Conservation (phyloP, 2,329 filamentous ascomycete species). For the Neopestalotiopsis clavispora region DNA sequence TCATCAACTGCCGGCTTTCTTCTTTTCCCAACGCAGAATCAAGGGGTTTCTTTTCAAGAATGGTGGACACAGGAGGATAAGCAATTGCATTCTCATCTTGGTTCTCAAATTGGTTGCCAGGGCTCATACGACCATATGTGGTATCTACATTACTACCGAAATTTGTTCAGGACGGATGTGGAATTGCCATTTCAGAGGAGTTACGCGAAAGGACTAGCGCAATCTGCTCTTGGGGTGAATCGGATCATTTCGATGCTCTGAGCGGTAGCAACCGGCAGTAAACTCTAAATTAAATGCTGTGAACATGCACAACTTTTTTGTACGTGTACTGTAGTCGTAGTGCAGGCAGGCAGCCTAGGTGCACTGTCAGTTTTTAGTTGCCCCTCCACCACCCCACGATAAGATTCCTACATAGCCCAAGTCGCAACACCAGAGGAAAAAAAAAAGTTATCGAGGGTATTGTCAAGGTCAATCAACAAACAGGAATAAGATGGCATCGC, state of each 20-base stretch:
- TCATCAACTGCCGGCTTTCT: background rate
- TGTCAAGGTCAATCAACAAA: background rate
- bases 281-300: background rate
- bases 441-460: background rate
- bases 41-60: background rate
- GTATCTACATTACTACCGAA: background rate
- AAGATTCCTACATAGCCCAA: background rate
- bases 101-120: background rate
- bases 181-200: background rate
- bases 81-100: background rate
- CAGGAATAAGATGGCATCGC: conserved; percentile 24
- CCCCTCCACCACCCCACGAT: conserved; percentile 13
- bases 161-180: background rate
- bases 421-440: background rate
- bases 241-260: background rate
- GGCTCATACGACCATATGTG: background rate
- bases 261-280: conserved; percentile 6
- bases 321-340: background rate
- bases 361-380: background rate
- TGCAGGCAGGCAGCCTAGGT: no score
- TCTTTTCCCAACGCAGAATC: background rate
- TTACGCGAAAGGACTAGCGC: background rate
- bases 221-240: background rate
- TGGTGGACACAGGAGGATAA: background rate
- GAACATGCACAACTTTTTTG: conserved; percentile 11